These are phyloP conservation scores for Glycine tomentella DNA, from an alignment of 306 rosid species.

Conservation along the genomic window DNA sequence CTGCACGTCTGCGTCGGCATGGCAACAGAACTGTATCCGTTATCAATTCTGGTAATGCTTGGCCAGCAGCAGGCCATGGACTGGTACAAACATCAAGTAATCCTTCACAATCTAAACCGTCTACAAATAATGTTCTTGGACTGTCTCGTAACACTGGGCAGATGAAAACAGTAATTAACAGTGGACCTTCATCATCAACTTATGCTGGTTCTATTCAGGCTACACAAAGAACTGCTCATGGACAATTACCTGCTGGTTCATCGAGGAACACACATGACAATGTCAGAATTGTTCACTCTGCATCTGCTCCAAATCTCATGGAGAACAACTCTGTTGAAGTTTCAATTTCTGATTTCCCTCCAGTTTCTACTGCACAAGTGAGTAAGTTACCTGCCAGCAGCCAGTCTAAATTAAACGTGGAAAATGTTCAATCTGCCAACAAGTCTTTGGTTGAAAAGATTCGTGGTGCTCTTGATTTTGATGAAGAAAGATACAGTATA, in stretches of 20 bases:
- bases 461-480: conserved; percentile 79
- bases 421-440: conserved; percentile 83
- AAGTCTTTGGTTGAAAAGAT: conserved; percentile 92
- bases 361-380: conserved; percentile 71
- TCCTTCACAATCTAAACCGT: conserved; percentile 57
- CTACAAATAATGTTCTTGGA: conserved; percentile 52
- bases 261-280: conserved; percentile 57
- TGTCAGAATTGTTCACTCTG: conserved; percentile 71
- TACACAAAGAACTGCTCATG: conserved; percentile 52
- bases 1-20: conserved; percentile 79
- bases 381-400: conserved; percentile 60
- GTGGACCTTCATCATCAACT: conserved; percentile 50
- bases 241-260: conserved; percentile 58
- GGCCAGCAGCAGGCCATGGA: conserved; percentile 77
- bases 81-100: conserved; percentile 53
- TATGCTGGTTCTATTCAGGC: conserved; percentile 63
- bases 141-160: conserved; percentile 51
- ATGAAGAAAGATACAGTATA: conserved; percentile 67
- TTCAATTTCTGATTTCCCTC: conserved; percentile 80
- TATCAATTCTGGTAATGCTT: conserved; percentile 69
- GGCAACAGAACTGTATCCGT: conserved; percentile 61
- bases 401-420: conserved; percentile 59
- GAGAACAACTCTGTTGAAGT: conserved; percentile 57
- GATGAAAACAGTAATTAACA: conserved; percentile 32
- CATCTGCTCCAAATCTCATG: conserved; percentile 83